Evolutionary conservation across 2,329 filamentous ascomycete species (phyloP), one percentile per base, ranked within the genome.

Genomic region (Pseudocercospora fijiensis): DNA sequence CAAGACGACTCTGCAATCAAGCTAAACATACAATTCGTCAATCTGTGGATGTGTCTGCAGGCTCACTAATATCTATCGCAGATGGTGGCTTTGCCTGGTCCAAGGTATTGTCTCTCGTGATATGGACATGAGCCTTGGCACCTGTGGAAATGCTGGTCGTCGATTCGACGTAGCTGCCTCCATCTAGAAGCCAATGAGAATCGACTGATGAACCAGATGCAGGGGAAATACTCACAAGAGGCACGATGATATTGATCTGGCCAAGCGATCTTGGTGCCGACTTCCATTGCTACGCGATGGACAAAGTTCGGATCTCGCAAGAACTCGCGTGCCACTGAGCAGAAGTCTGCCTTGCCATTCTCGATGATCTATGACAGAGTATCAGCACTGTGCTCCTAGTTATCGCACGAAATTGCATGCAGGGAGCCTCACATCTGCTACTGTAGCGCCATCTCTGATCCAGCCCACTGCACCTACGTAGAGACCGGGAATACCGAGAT

Each of bases 381-480:
- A 16, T 52, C 24, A 52, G 49, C 20, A 22, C 16, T 24, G 20
- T 24, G 24, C 7, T 3, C 11, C n/a, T 22, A 1, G 6, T 51
- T 51, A 5, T 20, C 18, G 22, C 18, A 51, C 7, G 7, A 2
- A 45, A 2, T 20, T 6, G 13, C 45, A 51, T 20, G n/a, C 3
- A 9, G 24, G 10, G 20, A 52, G 33, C 2, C 49, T 52, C 10
- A 52, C 49, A 52, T 52, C 49, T 13, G 49, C 49, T 9, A 53
- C 49, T n/a, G 49, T 53, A n/a, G 49, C 49, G 16, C 49, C 49
- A 28, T 53, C 49, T 53, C 49, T 53, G 26, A 53, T 53, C 49
- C 49, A 53, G 6, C 49, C 49, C 4, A 53, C 49, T 26, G 49
- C 49, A 26, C 49, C 49, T 11, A 53, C 26, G 5, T 53, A 18